Evolutionary conservation across 2,329 filamentous ascomycete species (phyloP), one percentile per base, ranked within the genome.

Genomic region (Thermomyces lanuginosus): DNA sequence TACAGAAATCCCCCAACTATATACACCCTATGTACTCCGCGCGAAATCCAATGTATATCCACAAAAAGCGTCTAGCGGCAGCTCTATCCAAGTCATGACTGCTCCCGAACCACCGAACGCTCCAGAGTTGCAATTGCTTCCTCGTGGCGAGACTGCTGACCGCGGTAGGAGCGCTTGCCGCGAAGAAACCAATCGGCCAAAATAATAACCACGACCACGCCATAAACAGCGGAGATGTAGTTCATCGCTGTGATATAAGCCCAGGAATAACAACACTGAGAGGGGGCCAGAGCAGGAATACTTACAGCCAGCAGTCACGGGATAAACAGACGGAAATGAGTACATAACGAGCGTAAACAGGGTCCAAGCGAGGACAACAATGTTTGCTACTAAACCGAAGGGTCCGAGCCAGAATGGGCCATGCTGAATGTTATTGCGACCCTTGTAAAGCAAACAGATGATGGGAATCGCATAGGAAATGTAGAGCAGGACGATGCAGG

Each of bases 401-500:
- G 21, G 12, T 8, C 32, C 60, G 14, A 64, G 42, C 51, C 56
- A 63, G 45, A 64, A 65, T 0, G 60, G 58, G 0, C 60, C 60
- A 31, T 53, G 54, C 1, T 35, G 32, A 38, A 64, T 55, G 27
- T 50, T 58, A 19, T 56, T 38, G 25, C 61, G 56, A 12, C 61
- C 60, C 13, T 46, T 46, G 26, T 57, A 37, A 15, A 63, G 49
- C 19, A 63, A 50, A 32, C 55, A 61, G 27, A 56, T 30, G 17
- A 64, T 51, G 0, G 61, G 61, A 26, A 61, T 51, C 2, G 57
- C 37, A 37, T 65, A 63, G 3, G 56, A 55, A 21, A 62, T 37
- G 33, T 58, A 61, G 45, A 67, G 60, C 10, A 61, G 37, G 1
- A 49, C 50, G 28, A 64, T 61, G 21, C 61, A 60, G 1, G 57